Base-by-base conservation (phyloP, 805 yeast species). In the Schwanniomyces yamadae region DNA sequence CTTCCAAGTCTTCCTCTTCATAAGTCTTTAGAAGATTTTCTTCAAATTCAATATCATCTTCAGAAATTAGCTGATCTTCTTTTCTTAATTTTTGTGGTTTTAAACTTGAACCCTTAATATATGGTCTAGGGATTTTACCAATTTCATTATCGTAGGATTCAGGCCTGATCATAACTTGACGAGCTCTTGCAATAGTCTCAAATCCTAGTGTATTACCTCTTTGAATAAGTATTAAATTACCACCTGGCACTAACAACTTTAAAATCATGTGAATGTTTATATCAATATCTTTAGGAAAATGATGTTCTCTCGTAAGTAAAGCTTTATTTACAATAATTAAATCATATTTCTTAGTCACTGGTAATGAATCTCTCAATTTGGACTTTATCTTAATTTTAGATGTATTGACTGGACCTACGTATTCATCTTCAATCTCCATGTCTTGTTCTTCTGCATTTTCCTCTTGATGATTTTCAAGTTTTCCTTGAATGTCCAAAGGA, bases 191-290 rank as follows among this genome's bases (percentile, higher is more conserved):
- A 39, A 89, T 74, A 3, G 79, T 71, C 59, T 93, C 99, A 54
- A 87, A 87, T 0, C 98, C 98, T 21, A 80, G 53, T 0, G 97
- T 87, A 37, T 84, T 85, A 3, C 99, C 99, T 44, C 96, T 71
- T 61, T 93, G 98, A 3, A 90, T 63, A 2, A 93, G 55, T 1
- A 89, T 81, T 9, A 91, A 59, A 40, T 81, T 80, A 0, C 98
- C 99, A 8, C 78, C 77, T 0, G 96, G 96, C 11, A 77, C 74
- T 30, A 90, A 61, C 12, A 84, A 61, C 12, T 71, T 66, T 16
- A 89, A 63, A 22, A 84, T 66, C 40, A 70, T 68, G 42, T 81
- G 78, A 7, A 87, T 50, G 34, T 73, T 80, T 15, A 71, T 69
- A 57, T 89, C 97, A 4, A 87, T 81, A 44, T 86, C 83, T 13